Evolutionary conservation across 2,329 filamentous ascomycete genomes (phyloP).

Genomic region (Chalaropsis thielavioides): DNA sequence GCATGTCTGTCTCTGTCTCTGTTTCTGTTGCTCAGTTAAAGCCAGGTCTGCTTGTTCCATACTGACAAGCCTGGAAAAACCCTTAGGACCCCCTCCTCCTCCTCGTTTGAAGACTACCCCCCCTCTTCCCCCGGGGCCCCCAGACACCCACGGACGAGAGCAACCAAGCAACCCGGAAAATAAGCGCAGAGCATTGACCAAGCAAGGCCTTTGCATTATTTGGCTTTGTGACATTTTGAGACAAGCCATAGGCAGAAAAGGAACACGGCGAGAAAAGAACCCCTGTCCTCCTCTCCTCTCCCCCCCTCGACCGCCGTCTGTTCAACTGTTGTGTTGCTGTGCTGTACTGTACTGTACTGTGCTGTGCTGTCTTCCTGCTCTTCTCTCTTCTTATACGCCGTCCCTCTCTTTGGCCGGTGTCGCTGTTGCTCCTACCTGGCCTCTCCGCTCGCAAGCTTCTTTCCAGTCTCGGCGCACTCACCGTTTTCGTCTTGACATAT

Average conservation of each 20-base stretch:
- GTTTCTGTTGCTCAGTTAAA: no score
- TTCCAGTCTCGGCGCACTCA: no score
- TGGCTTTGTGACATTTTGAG: slow-evolving; percentile 8
- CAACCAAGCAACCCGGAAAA: neutral
- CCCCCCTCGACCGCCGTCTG: no score
- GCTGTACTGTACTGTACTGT: no score
- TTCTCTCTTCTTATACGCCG: neutral
- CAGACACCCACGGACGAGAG: neutral
- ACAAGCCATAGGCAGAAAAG: neutral
- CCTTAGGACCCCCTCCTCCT: neutral
- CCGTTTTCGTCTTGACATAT: no score
- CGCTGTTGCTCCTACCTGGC: no score
- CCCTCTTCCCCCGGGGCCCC: neutral
- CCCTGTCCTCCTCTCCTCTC: neutral
- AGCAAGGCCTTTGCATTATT: neutral
- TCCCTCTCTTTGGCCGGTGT: neutral
- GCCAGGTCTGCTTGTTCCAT: neutral
- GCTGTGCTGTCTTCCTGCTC: neutral
- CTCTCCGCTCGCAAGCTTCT: no score
- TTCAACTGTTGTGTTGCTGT: no score
- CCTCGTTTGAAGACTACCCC: neutral
- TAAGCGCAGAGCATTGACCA: slow-evolving; percentile 5
- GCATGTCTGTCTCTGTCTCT: no score
- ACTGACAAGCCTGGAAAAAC: neutral
- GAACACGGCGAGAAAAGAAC: neutral